These are phyloP conservation scores for Daldinia grandis DNA, from an alignment of 495 filamentous ascomycete species.

Conservation along the genomic window DNA sequence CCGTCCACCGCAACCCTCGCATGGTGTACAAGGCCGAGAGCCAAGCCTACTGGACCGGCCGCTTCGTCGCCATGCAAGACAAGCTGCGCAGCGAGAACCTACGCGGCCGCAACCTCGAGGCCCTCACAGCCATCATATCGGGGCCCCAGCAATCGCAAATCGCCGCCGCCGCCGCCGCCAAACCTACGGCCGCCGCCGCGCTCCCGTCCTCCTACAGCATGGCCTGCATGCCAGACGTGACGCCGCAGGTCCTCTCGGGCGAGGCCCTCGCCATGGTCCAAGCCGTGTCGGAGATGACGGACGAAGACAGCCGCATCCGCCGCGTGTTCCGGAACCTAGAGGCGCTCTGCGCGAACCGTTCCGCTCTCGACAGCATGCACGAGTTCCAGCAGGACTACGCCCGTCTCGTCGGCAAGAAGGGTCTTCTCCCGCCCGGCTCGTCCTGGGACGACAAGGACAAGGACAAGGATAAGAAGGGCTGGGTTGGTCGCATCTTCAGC, in stretches of 20 bases:
- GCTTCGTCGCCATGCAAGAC: conserved; percentile 63
- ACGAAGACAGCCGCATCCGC: conserved; percentile 53
- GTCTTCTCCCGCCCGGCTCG: conserved; percentile 47
- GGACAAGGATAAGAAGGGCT: conserved; percentile 20
- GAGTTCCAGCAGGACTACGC: conserved; percentile 58
- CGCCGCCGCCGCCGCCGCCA: background rate
- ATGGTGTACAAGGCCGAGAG: conserved; percentile 45
- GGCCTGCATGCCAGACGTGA: background rate
- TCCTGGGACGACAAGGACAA: conserved; percentile 38
- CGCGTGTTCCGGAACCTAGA: conserved; percentile 61
- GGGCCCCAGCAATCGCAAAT: conserved; percentile 34
- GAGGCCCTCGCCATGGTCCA: background rate
- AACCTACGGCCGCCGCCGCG: background rate
- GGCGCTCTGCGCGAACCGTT: conserved; percentile 56
- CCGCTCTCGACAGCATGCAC: conserved; percentile 58
- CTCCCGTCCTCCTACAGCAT: conserved; percentile 12
- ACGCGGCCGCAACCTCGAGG: conserved; percentile 35
- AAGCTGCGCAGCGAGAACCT: conserved; percentile 59
- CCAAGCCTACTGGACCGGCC: conserved; percentile 63
- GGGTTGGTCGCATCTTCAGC: conserved; percentile 35
- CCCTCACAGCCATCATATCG: conserved; percentile 40
- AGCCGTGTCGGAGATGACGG: conserved; percentile 37
- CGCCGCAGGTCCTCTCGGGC: background rate
- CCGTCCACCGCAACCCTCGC: conserved; percentile 20
- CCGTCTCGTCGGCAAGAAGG: conserved; percentile 30